Base-by-base conservation (phyloP, 2,329 filamentous ascomycete genomes). In the Decorospora gaudefroyi region DNA sequence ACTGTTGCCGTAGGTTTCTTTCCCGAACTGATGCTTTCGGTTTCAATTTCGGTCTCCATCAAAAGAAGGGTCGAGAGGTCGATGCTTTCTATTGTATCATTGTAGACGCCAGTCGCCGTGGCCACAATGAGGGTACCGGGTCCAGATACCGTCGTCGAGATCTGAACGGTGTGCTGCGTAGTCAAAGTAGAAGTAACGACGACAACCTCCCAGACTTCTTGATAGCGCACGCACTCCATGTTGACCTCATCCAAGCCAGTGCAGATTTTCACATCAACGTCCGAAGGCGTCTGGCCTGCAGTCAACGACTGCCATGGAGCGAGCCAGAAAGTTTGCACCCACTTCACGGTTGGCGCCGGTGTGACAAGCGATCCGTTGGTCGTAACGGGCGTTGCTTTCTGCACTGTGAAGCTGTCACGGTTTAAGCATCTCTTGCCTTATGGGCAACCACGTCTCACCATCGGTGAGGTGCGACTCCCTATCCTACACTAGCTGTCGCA, bases 301-400 rank as follows among this genome's bases (percentile, higher is more conserved):
- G 72, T 74, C 25, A 75, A 53, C 1, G 70, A 65, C 43, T 72
- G 65, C 74, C 73, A 76, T 1, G 71, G 69, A 1, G 73, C 74
- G 21, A 75, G 51, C 57, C 69, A 75, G 65, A 72, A 76, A 3
- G 72, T 75, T 35, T 70, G 73, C 19, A 73, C 53, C 0, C 61
- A 64, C 41, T 70, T 65, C 16, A 75, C 56, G 1, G 62, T 68
- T 2, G 71, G 72, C 2, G 65, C 59, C 2, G 70, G 65, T 0
- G 73, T 75, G 35, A 72, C 70, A 5, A 62, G 41, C 4, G 53
- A 43, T 21, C 50, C 50, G 32, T 49, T 43, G 4, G 17, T 40
- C 4, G 44, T 56, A 4, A 49, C 45, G 1, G 43, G 37, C 0
- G 61, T 61, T 4, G 72, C 68, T 4, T 65, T 70, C 4, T 67